Conservation (phyloP, 257 asterid species). For the Forsythia viridissima region DNA sequence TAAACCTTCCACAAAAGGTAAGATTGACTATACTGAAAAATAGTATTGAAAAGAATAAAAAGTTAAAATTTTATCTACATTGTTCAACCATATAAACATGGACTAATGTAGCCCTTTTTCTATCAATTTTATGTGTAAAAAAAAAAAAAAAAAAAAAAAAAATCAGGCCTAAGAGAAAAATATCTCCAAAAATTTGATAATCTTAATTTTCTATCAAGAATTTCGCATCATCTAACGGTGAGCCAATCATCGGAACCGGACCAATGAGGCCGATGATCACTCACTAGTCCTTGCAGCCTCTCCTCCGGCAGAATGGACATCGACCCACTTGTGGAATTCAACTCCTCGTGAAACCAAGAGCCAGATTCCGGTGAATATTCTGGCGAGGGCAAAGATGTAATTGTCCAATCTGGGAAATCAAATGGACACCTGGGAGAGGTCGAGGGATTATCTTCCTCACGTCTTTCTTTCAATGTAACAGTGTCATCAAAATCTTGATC, state of each 20-base stretch:
- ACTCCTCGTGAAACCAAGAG: not conserved
- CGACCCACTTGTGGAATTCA: not conserved
- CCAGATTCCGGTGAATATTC: not conserved
- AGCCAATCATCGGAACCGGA: conserved; percentile 14
- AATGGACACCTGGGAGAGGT: conserved; percentile 24
- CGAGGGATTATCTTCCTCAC: not conserved
- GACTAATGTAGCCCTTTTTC: not conserved
- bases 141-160: not conserved
- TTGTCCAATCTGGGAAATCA: conserved; percentile 25
- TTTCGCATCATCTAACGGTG: conserved; percentile 11
- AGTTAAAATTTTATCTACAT: too few species aligned
- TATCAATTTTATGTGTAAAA: not conserved
- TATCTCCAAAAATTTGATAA: not conserved
- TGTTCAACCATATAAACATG: not conserved
- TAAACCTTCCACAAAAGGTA: not conserved
- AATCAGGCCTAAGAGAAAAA: not conserved
- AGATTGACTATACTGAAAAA: not conserved
- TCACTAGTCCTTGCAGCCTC: conserved; percentile 13
- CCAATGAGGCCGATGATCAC: conserved; percentile 10
- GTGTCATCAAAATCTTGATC: not conserved
- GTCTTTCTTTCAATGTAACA: not conserved
- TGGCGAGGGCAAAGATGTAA: conserved; percentile 12
- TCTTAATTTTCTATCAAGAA: not conserved
- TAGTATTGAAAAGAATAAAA: too few species aligned
- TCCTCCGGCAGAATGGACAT: not conserved